phyloP scores from a whole-genome alignment of 768 basidiomycete species.

The Amanita rubescens region DNA sequence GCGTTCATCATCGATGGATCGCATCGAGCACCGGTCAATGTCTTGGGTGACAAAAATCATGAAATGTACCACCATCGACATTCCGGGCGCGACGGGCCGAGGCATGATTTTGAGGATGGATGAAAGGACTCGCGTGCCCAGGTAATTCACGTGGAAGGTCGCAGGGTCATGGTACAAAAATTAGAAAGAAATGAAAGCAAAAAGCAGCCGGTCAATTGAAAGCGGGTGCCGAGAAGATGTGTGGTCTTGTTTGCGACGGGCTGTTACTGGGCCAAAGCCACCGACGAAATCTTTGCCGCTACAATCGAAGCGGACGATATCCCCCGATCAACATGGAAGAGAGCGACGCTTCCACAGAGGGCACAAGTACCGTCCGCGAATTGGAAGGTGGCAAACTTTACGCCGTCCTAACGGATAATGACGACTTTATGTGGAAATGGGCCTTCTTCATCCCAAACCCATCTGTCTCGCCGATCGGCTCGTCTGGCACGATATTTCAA shows the following conservation, averaged over 20 bases:
- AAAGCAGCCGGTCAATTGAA: not conserved
- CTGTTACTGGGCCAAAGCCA: not conserved
- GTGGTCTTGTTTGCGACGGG: constrained; percentile 7
- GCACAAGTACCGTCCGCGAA: constrained; percentile 20
- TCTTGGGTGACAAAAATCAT: no score
- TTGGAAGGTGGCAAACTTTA: constrained; percentile 36
- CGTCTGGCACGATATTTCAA: constrained; percentile 37
- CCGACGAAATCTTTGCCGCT: not conserved
- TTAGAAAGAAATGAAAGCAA: no score
- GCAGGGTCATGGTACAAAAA: no score
- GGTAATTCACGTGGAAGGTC: no score
- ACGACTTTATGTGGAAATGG: constrained; percentile 45
- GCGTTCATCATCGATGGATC: not conserved
- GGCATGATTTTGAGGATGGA: not conserved
- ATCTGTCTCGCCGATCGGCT: constrained; percentile 30
- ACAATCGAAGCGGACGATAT: constrained; percentile 3
- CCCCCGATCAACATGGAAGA: constrained; percentile 5
- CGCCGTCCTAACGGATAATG: constrained; percentile 37
- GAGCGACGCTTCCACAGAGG: constrained; percentile 2
- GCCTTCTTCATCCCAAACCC: constrained; percentile 40
- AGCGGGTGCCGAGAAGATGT: not conserved
- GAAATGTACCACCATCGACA: not conserved
- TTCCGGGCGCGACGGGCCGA: no score
- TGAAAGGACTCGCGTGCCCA: not conserved
- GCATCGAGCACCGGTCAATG: not conserved